These are phyloP conservation scores for Calamus simplicifolius DNA, from an alignment of 176 grass and related monocot species.

Conservation along the genomic window DNA sequence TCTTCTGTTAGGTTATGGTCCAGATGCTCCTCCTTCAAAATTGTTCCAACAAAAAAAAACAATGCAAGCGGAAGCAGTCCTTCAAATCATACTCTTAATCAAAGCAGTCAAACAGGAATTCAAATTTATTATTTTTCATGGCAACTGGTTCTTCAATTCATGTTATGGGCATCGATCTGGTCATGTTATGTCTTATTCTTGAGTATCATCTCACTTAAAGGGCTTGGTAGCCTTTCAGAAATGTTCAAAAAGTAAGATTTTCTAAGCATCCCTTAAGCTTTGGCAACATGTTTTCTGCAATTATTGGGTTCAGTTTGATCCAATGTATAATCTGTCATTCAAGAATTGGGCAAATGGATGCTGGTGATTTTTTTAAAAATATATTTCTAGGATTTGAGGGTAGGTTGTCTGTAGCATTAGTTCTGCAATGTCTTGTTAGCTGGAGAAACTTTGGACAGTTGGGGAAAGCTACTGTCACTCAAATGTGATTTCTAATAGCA, in stretches of 20 bases:
- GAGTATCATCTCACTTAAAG: slow-evolving; percentile 59
- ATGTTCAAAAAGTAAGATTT: slow-evolving; percentile 88
- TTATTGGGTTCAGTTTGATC: no score
- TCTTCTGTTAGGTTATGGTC: slow-evolving; percentile 77
- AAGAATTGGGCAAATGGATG: no score
- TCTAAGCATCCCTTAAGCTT: neutral
- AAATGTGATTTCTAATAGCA: no score
- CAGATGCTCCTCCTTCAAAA: slow-evolving; percentile 71
- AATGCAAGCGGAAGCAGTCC: slow-evolving; percentile 14
- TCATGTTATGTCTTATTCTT: slow-evolving; percentile 61
- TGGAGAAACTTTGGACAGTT: no score
- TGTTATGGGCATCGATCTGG: slow-evolving; percentile 68
- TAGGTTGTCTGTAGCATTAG: no score
- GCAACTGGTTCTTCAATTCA: slow-evolving; percentile 49
- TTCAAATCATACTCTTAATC: slow-evolving; percentile 9
- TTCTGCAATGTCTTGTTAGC: no score
- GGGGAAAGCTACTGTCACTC: no score
- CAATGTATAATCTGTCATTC: no score
- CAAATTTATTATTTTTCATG: slow-evolving; percentile 38
- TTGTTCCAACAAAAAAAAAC: slow-evolving; percentile 41
- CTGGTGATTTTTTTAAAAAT: no score
- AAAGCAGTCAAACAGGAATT: slow-evolving; percentile 18
- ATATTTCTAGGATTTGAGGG: no score
- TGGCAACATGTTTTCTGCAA: no score
- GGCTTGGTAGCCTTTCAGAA: slow-evolving; percentile 50